phyloP scores from a whole-genome alignment of 306 rosid genomes.

The Quercus alba region DNA sequence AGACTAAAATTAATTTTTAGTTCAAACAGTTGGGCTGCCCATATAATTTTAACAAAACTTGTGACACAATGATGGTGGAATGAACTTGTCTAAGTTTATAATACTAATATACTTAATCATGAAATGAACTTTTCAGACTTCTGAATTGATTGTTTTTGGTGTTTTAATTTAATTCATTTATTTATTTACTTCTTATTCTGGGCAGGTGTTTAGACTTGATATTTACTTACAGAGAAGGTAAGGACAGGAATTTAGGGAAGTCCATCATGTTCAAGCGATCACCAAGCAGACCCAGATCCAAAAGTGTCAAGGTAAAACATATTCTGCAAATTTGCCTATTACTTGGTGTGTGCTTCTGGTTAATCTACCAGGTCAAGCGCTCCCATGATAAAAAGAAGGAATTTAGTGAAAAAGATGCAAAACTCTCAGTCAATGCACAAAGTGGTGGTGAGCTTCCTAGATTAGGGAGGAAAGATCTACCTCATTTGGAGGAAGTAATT shows the following conservation, averaged over 20 bases:
- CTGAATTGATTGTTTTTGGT: neutral
- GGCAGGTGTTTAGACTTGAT: conserved; percentile 29
- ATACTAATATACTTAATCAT: neutral
- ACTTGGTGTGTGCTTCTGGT: conserved; percentile 90
- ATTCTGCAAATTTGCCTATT: conserved; percentile 68
- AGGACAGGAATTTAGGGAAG: conserved; percentile 13
- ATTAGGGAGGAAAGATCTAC: conserved; percentile 83
- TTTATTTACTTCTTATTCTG: conserved; percentile 7
- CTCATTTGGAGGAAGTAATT: conserved; percentile 33
- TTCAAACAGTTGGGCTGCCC: neutral
- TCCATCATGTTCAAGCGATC: conserved; percentile 66
- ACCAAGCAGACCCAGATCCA: conserved; percentile 66
- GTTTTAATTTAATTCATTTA: conserved; percentile 8
- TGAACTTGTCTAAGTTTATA: neutral
- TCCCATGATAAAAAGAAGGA: conserved; percentile 85
- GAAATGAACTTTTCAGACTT: neutral
- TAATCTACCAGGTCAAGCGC: conserved; percentile 91
- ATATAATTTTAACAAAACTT: neutral
- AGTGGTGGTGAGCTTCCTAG: conserved; percentile 37
- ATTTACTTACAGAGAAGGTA: conserved; percentile 22
- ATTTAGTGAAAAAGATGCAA: conserved; percentile 46
- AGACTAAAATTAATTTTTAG: too few relatives aligned
- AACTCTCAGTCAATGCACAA: conserved; percentile 16
- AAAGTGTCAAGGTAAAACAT: conserved; percentile 76
- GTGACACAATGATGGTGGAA: neutral